Base-by-base conservation (phyloP, 352 stramenopile genomes). In the Phytophthora fragariaefolia region DNA sequence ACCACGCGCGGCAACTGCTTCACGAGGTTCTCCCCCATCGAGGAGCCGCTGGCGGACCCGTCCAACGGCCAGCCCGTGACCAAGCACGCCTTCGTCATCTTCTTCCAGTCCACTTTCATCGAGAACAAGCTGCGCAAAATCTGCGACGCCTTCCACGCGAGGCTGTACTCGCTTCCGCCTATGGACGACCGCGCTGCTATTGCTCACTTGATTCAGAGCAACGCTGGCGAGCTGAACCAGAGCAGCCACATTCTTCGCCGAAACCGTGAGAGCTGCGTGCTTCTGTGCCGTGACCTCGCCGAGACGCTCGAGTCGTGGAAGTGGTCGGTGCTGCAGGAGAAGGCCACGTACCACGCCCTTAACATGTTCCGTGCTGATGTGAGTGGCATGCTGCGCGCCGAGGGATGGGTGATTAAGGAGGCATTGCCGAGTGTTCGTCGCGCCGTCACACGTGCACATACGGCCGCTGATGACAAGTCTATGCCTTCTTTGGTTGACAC, bases 1-100 rank as follows among this genome's bases (percentile, higher is more conserved):
- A 97, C 94, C 26, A 99, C 98, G 18, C 89, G 97, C n/a, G 97
- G 97, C 59, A 99, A 99, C 82, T 99, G 97, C 81, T 98, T 99
- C 63, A 91, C 98, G 32, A 91, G 97, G 22, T 99, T 99, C 80
- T 97, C 93, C 17, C 86, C 94, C 13, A 98, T 99, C 68, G 90
- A 99, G 28, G 88, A 96, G 73, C 80, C 87, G 32, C 73, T 98
- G 30, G 80, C 82, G 23, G 95, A 99, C 73, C 93, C 96, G 1
- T 76, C 87, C 22, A 97, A 90, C 15, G 94, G 96, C 42, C 69
- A 85, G 17, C 73, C 94, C 0, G 79, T 98, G n/a, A 83, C 87
- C 27, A 95, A 93, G 69, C 83, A 95, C 65, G 85, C 85, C 28
- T 95, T 95, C 58, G 97, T 98, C 46, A 97, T 98, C 60, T 99